phyloP scores from a whole-genome alignment of 1,284 basidiomycete species.

The Sporisorium graminicola region DNA sequence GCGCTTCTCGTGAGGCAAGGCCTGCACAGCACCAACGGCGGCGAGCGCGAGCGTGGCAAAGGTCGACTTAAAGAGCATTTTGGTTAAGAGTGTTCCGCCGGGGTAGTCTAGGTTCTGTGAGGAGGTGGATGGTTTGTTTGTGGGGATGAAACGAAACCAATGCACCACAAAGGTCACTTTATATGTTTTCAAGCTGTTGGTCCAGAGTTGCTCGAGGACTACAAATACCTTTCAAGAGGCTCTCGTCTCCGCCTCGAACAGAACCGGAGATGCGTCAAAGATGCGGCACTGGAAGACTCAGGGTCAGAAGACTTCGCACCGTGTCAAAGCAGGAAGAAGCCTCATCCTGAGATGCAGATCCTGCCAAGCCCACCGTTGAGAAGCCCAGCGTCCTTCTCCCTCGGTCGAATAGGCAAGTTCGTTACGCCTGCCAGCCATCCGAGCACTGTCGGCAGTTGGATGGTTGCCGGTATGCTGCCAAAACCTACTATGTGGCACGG shows the following conservation, averaged over 20 bases:
- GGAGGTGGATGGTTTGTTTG: not conserved
- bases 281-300: not conserved
- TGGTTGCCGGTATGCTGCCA: not conserved
- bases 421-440: not conserved
- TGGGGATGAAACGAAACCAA: not conserved
- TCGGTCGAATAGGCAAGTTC: not conserved
- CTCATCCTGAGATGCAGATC: not conserved
- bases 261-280: too few relatives aligned
- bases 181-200: not conserved
- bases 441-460: too few relatives aligned
- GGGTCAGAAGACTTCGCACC: too few relatives aligned
- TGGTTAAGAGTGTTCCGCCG: not conserved
- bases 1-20: constrained; percentile 18
- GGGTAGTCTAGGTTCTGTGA: not conserved
- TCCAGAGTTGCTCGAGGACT: not conserved
- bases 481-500: not conserved
- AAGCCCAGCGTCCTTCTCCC: not conserved
- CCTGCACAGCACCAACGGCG: constrained; percentile 20
- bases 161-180: not conserved
- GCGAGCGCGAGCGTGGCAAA: constrained; percentile 17
- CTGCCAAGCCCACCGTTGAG: not conserved
- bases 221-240: not conserved
- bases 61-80: constrained; percentile 26
- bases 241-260: not conserved
- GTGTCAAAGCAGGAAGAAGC: not conserved